Evolutionary conservation across 1,139 yeast genomes (phyloP).

Genomic region (Meyerozyma smithsonii): DNA sequence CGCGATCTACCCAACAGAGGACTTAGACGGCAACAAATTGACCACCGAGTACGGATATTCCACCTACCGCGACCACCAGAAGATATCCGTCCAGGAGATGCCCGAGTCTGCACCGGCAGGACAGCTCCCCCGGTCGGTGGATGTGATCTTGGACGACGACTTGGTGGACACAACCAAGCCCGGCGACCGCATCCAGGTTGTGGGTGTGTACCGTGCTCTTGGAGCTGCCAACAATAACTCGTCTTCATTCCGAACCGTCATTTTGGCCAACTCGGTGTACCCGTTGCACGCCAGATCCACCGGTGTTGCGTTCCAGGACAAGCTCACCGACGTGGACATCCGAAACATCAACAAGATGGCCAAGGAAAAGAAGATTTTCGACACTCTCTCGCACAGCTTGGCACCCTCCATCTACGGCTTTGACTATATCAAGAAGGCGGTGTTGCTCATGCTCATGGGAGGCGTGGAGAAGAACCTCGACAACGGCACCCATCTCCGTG

Average conservation of each 20-base stretch:
- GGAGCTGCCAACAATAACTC: constrained; percentile 66
- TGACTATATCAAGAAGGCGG: constrained; percentile 87
- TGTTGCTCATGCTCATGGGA: constrained; percentile 83
- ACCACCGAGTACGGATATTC: constrained; percentile 91
- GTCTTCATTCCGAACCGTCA: constrained; percentile 72
- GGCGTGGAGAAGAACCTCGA: constrained; percentile 93
- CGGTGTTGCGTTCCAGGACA: constrained; percentile 75
- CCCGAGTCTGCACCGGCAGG: constrained; percentile 99
- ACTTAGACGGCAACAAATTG: constrained; percentile 82
- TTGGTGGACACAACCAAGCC: constrained; percentile 90
- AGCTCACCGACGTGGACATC: constrained; percentile 76
- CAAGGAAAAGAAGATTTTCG: constrained; percentile 63
- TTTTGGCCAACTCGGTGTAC: constrained; percentile 84
- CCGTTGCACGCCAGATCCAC: constrained; percentile 85
- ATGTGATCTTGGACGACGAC: constrained; percentile 88
- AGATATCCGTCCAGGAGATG: constrained; percentile 92
- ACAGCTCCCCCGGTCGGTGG: constrained; percentile 90
- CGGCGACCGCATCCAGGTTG: constrained; percentile 92
- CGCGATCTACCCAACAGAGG: constrained; percentile 91
- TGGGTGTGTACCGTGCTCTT: constrained; percentile 88
- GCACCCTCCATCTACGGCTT: constrained; percentile 97
- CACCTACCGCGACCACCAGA: constrained; percentile 91
- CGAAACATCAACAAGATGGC: constrained; percentile 81
- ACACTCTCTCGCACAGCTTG: constrained; percentile 73
- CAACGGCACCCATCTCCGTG: constrained; percentile 95